These are phyloP conservation scores for Cyanodermella asteris DNA, from an alignment of 2,329 filamentous ascomycete species.

Conservation along the genomic window DNA sequence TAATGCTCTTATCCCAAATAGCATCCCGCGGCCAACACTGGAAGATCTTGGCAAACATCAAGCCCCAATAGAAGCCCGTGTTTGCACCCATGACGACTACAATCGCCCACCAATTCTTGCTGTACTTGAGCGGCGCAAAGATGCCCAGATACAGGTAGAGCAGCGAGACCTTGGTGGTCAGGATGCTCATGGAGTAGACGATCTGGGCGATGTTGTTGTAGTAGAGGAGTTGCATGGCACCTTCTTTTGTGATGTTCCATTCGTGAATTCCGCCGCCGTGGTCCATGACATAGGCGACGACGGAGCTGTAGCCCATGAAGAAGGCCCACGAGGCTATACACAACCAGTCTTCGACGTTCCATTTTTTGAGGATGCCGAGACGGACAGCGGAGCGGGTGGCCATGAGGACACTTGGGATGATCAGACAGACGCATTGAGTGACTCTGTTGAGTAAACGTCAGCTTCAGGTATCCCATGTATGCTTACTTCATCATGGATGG, in stretches of 20 bases:
- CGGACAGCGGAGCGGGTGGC: constrained; percentile 2
- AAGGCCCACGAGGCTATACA: neutral
- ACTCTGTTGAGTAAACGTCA: too few relatives aligned
- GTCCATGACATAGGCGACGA: constrained; percentile 1
- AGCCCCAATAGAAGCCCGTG: constrained; percentile 2
- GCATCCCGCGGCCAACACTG: constrained; percentile 1
- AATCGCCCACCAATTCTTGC: constrained; percentile 3
- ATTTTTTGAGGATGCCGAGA: constrained; percentile 1
- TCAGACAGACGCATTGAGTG: constrained; percentile 3
- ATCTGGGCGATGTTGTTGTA: constrained; percentile 2
- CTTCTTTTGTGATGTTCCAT: constrained; percentile 4
- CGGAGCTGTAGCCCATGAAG: constrained; percentile 1
- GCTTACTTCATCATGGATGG: too few relatives aligned
- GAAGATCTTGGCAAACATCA: constrained; percentile 2
- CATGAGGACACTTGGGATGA: constrained; percentile 1
- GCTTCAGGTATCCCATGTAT: too few relatives aligned
- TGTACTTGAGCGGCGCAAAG: constrained; percentile 4
- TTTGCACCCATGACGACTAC: constrained; percentile 2
- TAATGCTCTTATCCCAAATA: constrained; percentile 3
- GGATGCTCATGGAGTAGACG: constrained; percentile 1
- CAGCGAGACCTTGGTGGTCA: constrained; percentile 3
- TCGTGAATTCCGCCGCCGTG: constrained; percentile 4
- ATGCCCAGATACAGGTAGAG: constrained; percentile 4
- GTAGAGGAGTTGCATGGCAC: constrained; percentile 2
- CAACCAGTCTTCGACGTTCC: constrained; percentile 5